A percentile compares a stretch with the other conserved stretches of the same genome.
Conservation (phyloP, 169 alveolate species). For the Plasmodium inui region DNA sequence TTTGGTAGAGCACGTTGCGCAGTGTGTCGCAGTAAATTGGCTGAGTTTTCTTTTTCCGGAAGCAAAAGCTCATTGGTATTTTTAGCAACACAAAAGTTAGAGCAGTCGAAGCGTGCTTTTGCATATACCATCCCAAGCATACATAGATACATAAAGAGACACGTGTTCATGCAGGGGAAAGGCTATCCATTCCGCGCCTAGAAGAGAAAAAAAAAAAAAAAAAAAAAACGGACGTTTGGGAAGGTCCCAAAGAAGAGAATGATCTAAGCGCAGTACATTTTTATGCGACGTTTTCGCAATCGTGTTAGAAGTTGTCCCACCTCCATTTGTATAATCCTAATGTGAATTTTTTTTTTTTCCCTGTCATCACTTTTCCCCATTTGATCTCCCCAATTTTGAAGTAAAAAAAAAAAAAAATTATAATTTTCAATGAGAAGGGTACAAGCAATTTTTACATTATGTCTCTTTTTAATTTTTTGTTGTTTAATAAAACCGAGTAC, state of each 20-base stretch:
- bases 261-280: not conserved
- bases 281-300: not conserved
- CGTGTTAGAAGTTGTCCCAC: not conserved
- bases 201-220: not conserved
- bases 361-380: not conserved
- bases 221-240: not conserved
- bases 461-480: not conserved
- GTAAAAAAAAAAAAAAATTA: not conserved
- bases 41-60: not conserved
- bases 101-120: not conserved
- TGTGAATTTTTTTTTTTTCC: not conserved
- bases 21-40: too few species aligned
- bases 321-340: not conserved
- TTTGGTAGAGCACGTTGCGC: too few species aligned
- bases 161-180: not conserved
- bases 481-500: not conserved
- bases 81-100: not conserved
- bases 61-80: not conserved
- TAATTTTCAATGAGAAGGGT: slow-evolving; percentile 9
- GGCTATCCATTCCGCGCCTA: not conserved
- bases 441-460: not conserved
- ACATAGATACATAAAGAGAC: not conserved
- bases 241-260: not conserved
- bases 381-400: not conserved
- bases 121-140: not conserved